phyloP scores from a whole-genome alignment of 1,284 basidiomycete genomes.

The Ustilago xerochloae region DNA sequence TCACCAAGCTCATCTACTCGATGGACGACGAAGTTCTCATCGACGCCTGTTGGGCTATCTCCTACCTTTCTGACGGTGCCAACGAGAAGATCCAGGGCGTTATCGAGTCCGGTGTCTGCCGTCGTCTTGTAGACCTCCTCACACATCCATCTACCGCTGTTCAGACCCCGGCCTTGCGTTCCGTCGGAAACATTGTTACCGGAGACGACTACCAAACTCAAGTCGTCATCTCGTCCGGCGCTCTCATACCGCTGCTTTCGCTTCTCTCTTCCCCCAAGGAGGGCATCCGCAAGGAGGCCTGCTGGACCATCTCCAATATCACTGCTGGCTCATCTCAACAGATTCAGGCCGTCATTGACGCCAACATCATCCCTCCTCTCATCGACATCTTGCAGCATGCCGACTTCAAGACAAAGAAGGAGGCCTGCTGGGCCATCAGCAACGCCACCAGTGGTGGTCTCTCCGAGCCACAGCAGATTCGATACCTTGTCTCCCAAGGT shows the following conservation, averaged over 20 bases:
- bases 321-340: constrained; percentile 96
- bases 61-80: constrained; percentile 97
- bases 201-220: constrained; percentile 99
- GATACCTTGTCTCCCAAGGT: constrained; percentile 96
- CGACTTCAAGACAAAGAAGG: constrained; percentile 99
- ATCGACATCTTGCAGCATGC: constrained; percentile 98
- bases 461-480: constrained; percentile 95
- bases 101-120: constrained; percentile 97
- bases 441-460: constrained; percentile 98
- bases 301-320: constrained; percentile 99
- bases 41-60: constrained; percentile 99
- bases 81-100: constrained; percentile 99
- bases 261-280: constrained; percentile 95
- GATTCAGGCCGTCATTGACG: constrained; percentile 83
- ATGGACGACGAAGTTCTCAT: constrained; percentile 99
- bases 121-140: constrained; percentile 94
- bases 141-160: constrained; percentile 96
- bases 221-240: constrained; percentile 95
- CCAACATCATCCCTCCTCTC: constrained; percentile 91
- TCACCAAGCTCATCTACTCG: constrained; percentile 98
- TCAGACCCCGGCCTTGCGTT: constrained; percentile 97
- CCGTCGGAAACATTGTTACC: constrained; percentile 98
- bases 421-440: constrained; percentile 99
- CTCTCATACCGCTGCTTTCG: constrained; percentile 89
- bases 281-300: constrained; percentile 91